Evolutionary conservation across 2,329 filamentous ascomycete species (phyloP).

Genomic region (Neofusicoccum parvum): DNA sequence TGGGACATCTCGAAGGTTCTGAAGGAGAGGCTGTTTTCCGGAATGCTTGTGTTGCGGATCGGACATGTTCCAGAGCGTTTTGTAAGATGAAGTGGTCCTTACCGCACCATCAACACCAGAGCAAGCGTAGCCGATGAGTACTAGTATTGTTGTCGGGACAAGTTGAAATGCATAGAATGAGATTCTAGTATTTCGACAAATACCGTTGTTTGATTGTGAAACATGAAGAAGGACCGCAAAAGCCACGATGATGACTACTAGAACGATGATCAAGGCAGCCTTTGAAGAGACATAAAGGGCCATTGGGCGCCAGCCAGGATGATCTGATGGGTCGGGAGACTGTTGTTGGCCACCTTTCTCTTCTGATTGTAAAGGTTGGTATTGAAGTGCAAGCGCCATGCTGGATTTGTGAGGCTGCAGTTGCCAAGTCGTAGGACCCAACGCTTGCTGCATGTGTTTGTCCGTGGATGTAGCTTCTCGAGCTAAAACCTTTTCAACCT

Average conservation of each 20-base stretch:
- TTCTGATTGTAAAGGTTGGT: background rate
- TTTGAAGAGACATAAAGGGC: background rate
- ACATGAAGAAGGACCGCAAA: background rate
- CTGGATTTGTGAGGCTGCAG: background rate
- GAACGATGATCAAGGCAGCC: background rate
- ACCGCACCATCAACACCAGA: background rate
- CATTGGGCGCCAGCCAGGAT: background rate
- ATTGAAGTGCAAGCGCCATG: background rate
- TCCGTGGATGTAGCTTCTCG: background rate
- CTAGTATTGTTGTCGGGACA: background rate
- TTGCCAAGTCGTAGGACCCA: background rate
- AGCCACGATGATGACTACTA: background rate
- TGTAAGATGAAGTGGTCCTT: background rate
- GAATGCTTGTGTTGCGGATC: background rate
- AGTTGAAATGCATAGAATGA: background rate
- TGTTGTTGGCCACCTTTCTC: background rate
- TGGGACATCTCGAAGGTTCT: background rate
- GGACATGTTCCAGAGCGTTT: background rate
- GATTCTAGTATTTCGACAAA: background rate
- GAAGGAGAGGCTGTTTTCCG: background rate
- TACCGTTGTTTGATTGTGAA: background rate
- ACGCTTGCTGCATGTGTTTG: background rate
- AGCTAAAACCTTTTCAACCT: background rate
- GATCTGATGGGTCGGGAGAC: background rate
- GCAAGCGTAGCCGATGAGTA: background rate